Evolutionary conservation across 257 asterid species (phyloP).

Genomic region (Jaltomata sinuosa): DNA sequence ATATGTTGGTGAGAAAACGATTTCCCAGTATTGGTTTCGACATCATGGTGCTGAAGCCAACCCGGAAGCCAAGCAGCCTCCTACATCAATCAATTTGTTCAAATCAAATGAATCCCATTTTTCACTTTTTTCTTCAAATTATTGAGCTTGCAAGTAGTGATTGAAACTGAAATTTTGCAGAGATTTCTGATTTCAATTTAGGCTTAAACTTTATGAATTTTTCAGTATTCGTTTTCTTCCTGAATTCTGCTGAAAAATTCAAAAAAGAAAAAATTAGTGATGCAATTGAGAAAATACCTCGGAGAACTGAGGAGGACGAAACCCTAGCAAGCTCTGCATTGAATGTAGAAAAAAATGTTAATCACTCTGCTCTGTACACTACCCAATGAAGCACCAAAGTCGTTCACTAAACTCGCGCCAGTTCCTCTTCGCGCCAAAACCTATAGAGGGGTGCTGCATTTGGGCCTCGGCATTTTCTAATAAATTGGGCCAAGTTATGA

Average conservation of each 20-base stretch:
- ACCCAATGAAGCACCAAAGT: background rate
- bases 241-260: no score
- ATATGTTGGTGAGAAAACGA: slow-evolving; percentile 27
- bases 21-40: slow-evolving; percentile 10
- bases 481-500: background rate
- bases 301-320: slow-evolving; percentile 62
- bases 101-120: background rate
- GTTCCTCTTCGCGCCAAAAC: background rate
- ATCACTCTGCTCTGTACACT: background rate
- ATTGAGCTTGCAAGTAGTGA: background rate
- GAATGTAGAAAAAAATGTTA: background rate
- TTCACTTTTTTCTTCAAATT: background rate
- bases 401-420: background rate
- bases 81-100: slow-evolving; percentile 9
- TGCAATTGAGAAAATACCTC: slow-evolving; percentile 26
- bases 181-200: background rate
- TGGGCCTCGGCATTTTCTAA: background rate
- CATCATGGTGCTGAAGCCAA: slow-evolving; percentile 51
- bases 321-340: slow-evolving; percentile 37
- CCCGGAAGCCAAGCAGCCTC: slow-evolving; percentile 57
- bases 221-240: background rate
- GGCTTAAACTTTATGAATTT: background rate
- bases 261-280: background rate
- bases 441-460: background rate
- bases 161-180: background rate